These are phyloP conservation scores for Eimeria zaria DNA, from an alignment of 169 alveolate genomes.

Conservation along the genomic window DNA sequence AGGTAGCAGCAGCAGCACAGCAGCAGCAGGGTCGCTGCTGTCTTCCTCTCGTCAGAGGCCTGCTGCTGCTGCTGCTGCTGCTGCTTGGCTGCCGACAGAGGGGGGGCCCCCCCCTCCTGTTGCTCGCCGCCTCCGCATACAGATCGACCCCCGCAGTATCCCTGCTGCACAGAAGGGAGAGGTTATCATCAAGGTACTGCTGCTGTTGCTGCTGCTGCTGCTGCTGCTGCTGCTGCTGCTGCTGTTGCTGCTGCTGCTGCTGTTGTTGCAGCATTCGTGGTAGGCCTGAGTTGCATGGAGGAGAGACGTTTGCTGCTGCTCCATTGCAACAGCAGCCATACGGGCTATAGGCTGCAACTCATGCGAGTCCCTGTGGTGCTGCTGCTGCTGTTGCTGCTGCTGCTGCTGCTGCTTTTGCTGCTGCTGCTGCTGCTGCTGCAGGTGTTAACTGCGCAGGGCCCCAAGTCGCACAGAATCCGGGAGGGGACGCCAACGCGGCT, in stretches of 20 bases:
- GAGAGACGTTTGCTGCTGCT: too few species aligned
- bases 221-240: not conserved
- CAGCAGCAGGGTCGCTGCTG: not conserved
- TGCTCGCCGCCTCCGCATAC: constrained; percentile 40
- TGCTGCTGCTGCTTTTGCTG: constrained; percentile 34
- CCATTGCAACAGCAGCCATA: not conserved
- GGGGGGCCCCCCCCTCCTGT: constrained; percentile 56
- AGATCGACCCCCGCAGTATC: constrained; percentile 35
- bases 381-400: constrained; percentile 16
- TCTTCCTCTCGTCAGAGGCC: not conserved
- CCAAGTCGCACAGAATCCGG: constrained; percentile 1
- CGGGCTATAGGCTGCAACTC: not conserved
- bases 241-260: constrained; percentile 25
- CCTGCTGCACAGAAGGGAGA: constrained; percentile 61
- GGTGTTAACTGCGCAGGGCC: constrained; percentile 39
- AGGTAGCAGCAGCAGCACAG: not conserved
- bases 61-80: not conserved
- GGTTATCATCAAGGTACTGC: constrained; percentile 53
- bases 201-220: too few species aligned
- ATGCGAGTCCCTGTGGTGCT: not conserved
- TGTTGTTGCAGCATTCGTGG: constrained; percentile 11
- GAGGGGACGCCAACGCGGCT: constrained; percentile 35
- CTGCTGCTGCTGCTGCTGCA: not conserved
- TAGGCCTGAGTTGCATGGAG: too few species aligned
- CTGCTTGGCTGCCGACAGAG: constrained; percentile 21